Percentiles rank a stretch among this genome's conserved stretches.
Evolutionary conservation across 1,284 basidiomycete genomes (phyloP).

Genomic region (Boletus sp.): DNA sequence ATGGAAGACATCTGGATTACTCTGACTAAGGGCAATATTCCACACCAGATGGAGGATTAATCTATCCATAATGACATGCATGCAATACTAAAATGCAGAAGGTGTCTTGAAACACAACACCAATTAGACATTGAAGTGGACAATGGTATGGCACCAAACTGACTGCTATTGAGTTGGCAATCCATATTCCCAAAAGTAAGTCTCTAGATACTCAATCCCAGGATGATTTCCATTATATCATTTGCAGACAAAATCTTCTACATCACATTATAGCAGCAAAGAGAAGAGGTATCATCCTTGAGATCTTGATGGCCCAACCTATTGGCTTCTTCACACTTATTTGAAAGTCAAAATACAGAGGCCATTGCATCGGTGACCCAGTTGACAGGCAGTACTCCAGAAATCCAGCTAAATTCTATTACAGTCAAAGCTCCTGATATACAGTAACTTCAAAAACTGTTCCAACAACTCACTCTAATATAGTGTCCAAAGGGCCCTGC

Average conservation of each 20-base stretch:
- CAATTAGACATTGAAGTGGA: slow-evolving; percentile 29
- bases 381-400: background rate
- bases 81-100: slow-evolving; percentile 34
- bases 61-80: slow-evolving; percentile 39
- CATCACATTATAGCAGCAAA: background rate
- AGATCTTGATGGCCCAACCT: background rate
- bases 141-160: slow-evolving; percentile 19
- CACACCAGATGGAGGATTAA: slow-evolving; percentile 42
- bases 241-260: slow-evolving; percentile 3
- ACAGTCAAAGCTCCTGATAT: background rate
- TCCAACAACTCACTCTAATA: too few species aligned
- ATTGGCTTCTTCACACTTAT: background rate
- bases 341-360: background rate
- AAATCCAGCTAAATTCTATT: background rate
- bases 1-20: slow-evolving; percentile 48
- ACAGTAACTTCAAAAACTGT: too few species aligned
- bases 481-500: too few species aligned
- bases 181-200: too few species aligned
- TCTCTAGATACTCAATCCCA: too few species aligned
- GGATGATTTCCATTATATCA: background rate
- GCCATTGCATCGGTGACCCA: background rate
- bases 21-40: slow-evolving; percentile 19
- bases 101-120: slow-evolving; percentile 34
- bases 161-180: background rate
- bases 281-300: slow-evolving; percentile 1